Evolutionary conservation across 768 basidiomycete species (phyloP).

Genomic region (Pulveroboletus sp.): DNA sequence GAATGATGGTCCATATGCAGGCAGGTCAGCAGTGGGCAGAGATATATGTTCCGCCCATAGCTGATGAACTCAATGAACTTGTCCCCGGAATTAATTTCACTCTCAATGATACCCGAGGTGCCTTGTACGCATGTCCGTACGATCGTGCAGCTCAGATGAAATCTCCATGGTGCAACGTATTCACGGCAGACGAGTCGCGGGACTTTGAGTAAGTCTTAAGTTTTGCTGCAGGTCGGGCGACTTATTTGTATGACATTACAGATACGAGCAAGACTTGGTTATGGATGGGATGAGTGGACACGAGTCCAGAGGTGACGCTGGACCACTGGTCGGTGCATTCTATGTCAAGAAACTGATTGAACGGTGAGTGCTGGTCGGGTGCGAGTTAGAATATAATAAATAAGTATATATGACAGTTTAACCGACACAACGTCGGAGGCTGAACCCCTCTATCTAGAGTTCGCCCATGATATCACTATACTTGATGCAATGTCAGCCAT

Average conservation of each 20-base stretch:
- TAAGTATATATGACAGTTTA: constrained; percentile 19
- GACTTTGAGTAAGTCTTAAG: constrained; percentile 32
- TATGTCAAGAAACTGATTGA: constrained; percentile 37
- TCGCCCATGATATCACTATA: constrained; percentile 38
- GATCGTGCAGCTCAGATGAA: constrained; percentile 33
- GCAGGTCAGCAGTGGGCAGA: constrained; percentile 26
- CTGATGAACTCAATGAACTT: constrained; percentile 31
- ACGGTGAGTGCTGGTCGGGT: constrained; percentile 18
- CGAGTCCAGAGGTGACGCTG: constrained; percentile 24
- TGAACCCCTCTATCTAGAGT: constrained; percentile 35
- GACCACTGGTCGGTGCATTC: constrained; percentile 34
- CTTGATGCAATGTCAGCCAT: constrained; percentile 35
- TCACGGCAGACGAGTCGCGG: constrained; percentile 30
- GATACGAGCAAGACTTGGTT: constrained; percentile 36
- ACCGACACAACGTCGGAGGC: constrained; percentile 28
- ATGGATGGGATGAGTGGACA: constrained; percentile 34
- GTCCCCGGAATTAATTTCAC: constrained; percentile 33
- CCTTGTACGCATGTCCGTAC: constrained; percentile 40
- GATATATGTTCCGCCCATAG: constrained; percentile 35
- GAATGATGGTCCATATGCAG: neutral
- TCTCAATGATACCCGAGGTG: constrained; percentile 31
- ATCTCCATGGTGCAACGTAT: constrained; percentile 41
- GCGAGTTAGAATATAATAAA: neutral
- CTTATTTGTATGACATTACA: neutral
- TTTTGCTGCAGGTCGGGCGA: neutral